phyloP scores from a whole-genome alignment of 2,329 filamentous ascomycete species.

The Nothophaeocryptopus gaeumannii region DNA sequence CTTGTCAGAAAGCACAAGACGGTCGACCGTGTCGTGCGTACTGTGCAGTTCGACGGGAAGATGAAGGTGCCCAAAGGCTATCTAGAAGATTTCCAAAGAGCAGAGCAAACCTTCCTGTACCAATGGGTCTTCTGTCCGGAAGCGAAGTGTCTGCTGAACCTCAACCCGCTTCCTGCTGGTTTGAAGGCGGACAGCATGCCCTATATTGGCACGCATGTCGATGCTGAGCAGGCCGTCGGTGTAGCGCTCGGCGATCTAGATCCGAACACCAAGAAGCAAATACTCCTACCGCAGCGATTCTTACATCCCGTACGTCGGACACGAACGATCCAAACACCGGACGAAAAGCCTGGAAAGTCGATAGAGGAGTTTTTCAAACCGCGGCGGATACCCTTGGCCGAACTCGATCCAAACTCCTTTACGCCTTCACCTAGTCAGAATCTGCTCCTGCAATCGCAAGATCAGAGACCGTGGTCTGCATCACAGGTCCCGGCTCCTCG shows the following conservation, averaged over 20 bases:
- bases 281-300: slow-evolving; percentile 41
- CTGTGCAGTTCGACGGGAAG: slow-evolving; percentile 86
- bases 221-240: slow-evolving; percentile 62
- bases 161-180: slow-evolving; percentile 64
- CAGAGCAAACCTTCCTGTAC: slow-evolving; percentile 88
- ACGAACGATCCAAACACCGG: slow-evolving; percentile 39
- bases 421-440: slow-evolving; percentile 65
- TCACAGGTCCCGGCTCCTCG: slow-evolving; percentile 40
- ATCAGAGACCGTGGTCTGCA: slow-evolving; percentile 54
- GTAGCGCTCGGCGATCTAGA: slow-evolving; percentile 81
- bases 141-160: slow-evolving; percentile 66
- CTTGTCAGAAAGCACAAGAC: slow-evolving; percentile 87
- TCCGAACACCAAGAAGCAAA: slow-evolving; percentile 77
- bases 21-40: slow-evolving; percentile 75
- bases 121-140: slow-evolving; percentile 90
- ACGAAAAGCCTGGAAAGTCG: slow-evolving; percentile 58
- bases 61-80: slow-evolving; percentile 78
- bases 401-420: slow-evolving; percentile 66
- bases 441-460: slow-evolving; percentile 54
- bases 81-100: slow-evolving; percentile 74
- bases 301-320: slow-evolving; percentile 27
- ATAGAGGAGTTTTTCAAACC: slow-evolving; percentile 66
- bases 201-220: slow-evolving; percentile 67
- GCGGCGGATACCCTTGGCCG: slow-evolving; percentile 61
- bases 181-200: slow-evolving; percentile 68